Evolutionary conservation across 2,329 filamentous ascomycete genomes (phyloP).

Genomic region (Calonectria naviculata): DNA sequence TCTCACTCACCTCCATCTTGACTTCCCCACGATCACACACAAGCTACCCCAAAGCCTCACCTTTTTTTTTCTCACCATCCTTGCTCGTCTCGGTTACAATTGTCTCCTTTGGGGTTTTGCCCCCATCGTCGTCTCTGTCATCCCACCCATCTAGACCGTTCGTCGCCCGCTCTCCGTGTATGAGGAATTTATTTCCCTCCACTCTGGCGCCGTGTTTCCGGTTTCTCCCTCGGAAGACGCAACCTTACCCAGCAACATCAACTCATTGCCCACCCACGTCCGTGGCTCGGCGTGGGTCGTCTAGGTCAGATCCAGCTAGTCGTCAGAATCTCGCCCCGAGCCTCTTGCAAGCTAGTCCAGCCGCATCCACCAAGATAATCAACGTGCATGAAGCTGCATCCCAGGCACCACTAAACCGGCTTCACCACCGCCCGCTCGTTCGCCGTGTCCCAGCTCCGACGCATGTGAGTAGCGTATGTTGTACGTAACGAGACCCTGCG

Average conservation of each 20-base stretch:
- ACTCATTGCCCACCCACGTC: conserved; percentile 29
- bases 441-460: conserved; percentile 9
- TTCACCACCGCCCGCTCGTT: conserved; percentile 8
- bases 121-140: conserved; percentile 11
- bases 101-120: background rate
- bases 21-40: background rate
- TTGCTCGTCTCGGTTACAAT: background rate
- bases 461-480: conserved; percentile 7
- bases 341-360: conserved; percentile 26
- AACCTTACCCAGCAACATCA: conserved; percentile 26
- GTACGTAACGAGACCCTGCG: conserved; percentile 20
- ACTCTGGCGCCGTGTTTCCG: conserved; percentile 31
- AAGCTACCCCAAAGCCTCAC: background rate
- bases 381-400: conserved; percentile 41
- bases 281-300: conserved; percentile 40
- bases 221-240: conserved; percentile 35
- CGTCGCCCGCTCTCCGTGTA: background rate
- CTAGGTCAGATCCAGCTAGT: conserved; percentile 39
- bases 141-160: conserved; percentile 6
- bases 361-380: conserved; percentile 40
- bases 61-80: background rate
- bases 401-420: conserved; percentile 30
- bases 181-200: conserved; percentile 29
- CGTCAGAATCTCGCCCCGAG: conserved; percentile 22
- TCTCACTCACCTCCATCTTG: background rate